Base-by-base conservation (phyloP, 2,329 filamentous ascomycete genomes). In the Cordyceps militaris region DNA sequence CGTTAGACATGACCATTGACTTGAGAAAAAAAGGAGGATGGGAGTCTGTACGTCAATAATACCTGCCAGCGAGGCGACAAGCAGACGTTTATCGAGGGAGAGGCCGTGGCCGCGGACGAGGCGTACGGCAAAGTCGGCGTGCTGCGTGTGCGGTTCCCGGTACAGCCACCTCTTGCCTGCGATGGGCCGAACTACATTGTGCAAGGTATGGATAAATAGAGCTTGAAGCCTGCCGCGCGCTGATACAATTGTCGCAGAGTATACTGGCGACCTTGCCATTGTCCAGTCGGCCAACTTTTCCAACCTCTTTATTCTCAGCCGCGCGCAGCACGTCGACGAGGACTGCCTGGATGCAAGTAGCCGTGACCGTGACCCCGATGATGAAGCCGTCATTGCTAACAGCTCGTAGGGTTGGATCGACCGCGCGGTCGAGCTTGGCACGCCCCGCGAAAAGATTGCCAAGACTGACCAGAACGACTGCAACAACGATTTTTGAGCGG, bases 141-240 rank as follows among this genome's bases (percentile, higher is more conserved):
- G 9, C 65, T 69, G 42, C 64, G 66, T 13, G 68, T 70, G 4
- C 66, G 69, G 54, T 70, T 70, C 58, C 67, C 67, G 16, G 63
- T 63, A 10, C 63, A 69, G 64, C 65, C 66, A 3, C 60, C 62
- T 0, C 65, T 66, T 6, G 60, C 61, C 10, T 70, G 68, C 60
- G 61, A 65, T 14, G 68, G 68, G 0, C 68, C 68, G n/a, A 70
- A 70, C 58, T 70, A 70, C 60, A 67, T 69, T 32, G 67, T 70
- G 3, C 68, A 70, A 53, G 65, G 67, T 68, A 53, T 14, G 38
- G 14, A 49, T 64, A 66, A 67, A 52, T 9, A 26, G 7, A 7
- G 21, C 19, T 23, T 7, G 7, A 16, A 3, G 30, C 9, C n/a
- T 2, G 11, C 11, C 10, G 6, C 4, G 21, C 7, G 10, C 46